Percentiles rank a stretch among this genome's conserved stretches.
Evolutionary conservation across 2,329 filamentous ascomycete species (phyloP).

Genomic region (Pezizomycotina sp.): DNA sequence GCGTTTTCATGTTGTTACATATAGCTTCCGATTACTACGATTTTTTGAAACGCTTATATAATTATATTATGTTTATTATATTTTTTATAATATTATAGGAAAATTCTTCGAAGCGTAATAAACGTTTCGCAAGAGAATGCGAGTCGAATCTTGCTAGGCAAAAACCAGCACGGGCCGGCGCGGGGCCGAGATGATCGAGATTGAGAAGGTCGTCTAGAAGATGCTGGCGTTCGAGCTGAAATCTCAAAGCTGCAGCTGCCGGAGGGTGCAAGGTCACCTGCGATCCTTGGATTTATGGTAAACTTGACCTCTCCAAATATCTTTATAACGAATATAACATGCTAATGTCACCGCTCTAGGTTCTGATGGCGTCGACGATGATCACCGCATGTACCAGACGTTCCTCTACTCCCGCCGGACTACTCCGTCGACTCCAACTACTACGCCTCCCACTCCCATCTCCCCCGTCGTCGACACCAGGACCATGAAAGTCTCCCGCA

Average conservation of each 20-base stretch:
- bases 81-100: neutral
- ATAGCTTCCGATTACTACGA: neutral
- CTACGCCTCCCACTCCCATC: constrained; percentile 46
- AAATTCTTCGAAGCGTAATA: neutral
- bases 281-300: constrained; percentile 51
- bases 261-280: constrained; percentile 34
- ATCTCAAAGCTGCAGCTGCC: constrained; percentile 47
- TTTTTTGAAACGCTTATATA: neutral
- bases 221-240: constrained; percentile 42
- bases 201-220: constrained; percentile 40
- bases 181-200: constrained; percentile 41
- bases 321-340: too few species aligned
- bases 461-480: constrained; percentile 49
- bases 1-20: constrained; percentile 23
- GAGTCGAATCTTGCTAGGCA: constrained; percentile 49
- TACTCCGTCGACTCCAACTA: too few species aligned
- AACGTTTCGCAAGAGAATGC: constrained; percentile 4
- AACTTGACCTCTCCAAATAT: too few species aligned
- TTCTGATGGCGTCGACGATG: constrained; percentile 37
- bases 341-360: too few species aligned
- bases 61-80: neutral
- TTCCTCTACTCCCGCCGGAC: constrained; percentile 51
- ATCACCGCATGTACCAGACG: constrained; percentile 42
- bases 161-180: constrained; percentile 24
- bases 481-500: constrained; percentile 48